phyloP scores from a whole-genome alignment of 23 red algal species.

The Pyropia haitanensis region DNA sequence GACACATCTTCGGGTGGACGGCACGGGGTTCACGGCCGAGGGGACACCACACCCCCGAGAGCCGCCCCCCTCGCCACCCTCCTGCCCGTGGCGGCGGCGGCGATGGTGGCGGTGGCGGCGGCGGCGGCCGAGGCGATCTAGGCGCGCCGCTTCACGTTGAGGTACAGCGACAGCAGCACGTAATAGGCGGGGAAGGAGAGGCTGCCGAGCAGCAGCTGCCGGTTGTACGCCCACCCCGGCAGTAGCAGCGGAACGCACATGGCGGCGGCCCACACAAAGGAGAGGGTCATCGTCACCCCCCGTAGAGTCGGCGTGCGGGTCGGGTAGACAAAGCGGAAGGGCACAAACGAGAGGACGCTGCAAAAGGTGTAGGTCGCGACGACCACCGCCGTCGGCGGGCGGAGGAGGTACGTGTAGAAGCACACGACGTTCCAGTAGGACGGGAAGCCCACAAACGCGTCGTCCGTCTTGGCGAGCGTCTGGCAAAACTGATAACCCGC shows the following conservation, averaged over 20 bases:
- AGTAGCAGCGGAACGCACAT: slow-evolving; percentile 17
- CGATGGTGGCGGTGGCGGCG: too few relatives aligned
- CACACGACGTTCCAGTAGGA: slow-evolving; percentile 64
- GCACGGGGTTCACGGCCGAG: too few relatives aligned
- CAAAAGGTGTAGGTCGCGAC: slow-evolving; percentile 11
- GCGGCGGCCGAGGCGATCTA: too few relatives aligned
- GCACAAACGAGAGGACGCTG: slow-evolving; percentile 40
- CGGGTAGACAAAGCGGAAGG: slow-evolving; percentile 56
- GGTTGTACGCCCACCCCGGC: too few relatives aligned
- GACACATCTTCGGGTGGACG: too few relatives aligned
- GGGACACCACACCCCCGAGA: too few relatives aligned
- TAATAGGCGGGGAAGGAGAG: slow-evolving; percentile 48
- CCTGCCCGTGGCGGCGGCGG: too few relatives aligned
- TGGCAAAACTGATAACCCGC: slow-evolving; percentile 58
- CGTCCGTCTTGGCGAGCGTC: slow-evolving; percentile 43
- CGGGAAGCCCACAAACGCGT: slow-evolving; percentile 63
- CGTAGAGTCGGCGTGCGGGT: slow-evolving; percentile 14
- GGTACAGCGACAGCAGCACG: slow-evolving; percentile 17
- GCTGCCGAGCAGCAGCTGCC: too few relatives aligned
- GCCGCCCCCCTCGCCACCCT: too few relatives aligned
- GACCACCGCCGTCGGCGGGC: slow-evolving; percentile 8
- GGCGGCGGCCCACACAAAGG: slow-evolving; percentile 32
- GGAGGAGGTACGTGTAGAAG: slow-evolving; percentile 29
- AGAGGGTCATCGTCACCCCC: slow-evolving; percentile 9
- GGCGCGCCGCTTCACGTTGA: background rate